These are phyloP conservation scores for Colletotrichum navitas DNA, from an alignment of 2,329 filamentous ascomycete genomes.

Conservation along the genomic window DNA sequence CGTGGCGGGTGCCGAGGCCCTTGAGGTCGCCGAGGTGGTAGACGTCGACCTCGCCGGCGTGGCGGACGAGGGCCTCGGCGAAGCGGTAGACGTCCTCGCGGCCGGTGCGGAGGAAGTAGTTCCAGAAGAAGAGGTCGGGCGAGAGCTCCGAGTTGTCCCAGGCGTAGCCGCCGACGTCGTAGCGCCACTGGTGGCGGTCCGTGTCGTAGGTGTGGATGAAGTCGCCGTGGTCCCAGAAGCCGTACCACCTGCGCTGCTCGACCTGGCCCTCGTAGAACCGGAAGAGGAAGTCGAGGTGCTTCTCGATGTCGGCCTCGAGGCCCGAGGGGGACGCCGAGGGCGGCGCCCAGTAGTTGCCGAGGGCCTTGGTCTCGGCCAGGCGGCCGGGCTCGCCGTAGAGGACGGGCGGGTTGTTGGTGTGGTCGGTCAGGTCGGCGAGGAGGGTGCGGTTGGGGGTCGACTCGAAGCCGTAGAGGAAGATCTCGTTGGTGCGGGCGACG, in stretches of 20 bases:
- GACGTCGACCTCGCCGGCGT: slow-evolving; percentile 72
- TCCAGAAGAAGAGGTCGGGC: slow-evolving; percentile 73
- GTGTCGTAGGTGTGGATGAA: slow-evolving; percentile 73
- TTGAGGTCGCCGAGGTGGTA: slow-evolving; percentile 71
- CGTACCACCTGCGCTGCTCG: slow-evolving; percentile 71
- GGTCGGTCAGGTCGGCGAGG: slow-evolving; percentile 57
- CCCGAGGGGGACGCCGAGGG: slow-evolving; percentile 44
- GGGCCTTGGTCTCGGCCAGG: slow-evolving; percentile 64
- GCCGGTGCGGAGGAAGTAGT: slow-evolving; percentile 71
- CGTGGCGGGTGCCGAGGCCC: slow-evolving; percentile 72
- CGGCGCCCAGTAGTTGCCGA: slow-evolving; percentile 68
- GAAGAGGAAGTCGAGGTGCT: slow-evolving; percentile 67
- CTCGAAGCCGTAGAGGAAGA: slow-evolving; percentile 66
- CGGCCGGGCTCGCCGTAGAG: slow-evolving; percentile 62
- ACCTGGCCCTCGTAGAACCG: slow-evolving; percentile 68
- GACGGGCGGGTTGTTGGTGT: slow-evolving; percentile 65
- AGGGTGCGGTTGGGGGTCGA: slow-evolving; percentile 63
- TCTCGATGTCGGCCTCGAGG: slow-evolving; percentile 59
- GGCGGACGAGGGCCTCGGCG: slow-evolving; percentile 69
- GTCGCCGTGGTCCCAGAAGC: slow-evolving; percentile 73
- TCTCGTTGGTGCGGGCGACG: slow-evolving; percentile 68
- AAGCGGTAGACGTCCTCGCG: slow-evolving; percentile 69
- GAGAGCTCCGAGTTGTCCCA: slow-evolving; percentile 76
- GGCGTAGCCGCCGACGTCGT: slow-evolving; percentile 73
- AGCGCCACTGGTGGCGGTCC: slow-evolving; percentile 71